These are phyloP conservation scores for Zopfia rhizophila DNA, from an alignment of 2,329 filamentous ascomycete species.

Conservation along the genomic window DNA sequence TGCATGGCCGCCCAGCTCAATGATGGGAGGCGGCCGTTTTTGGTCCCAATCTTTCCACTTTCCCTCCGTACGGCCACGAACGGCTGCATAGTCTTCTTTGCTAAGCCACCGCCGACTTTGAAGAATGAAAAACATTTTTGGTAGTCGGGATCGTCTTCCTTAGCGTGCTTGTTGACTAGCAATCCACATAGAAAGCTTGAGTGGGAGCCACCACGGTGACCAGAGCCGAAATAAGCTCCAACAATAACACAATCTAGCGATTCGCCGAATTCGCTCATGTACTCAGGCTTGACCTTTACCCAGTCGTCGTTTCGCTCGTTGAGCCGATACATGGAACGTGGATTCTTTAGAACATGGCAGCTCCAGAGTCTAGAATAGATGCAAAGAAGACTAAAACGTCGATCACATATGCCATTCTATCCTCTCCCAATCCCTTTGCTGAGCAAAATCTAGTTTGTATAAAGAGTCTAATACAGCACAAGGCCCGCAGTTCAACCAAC, in stretches of 20 bases:
- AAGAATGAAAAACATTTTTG: slow-evolving; percentile 94
- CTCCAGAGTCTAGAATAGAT: too few relatives aligned
- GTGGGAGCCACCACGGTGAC: slow-evolving; percentile 81
- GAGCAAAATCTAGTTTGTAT: too few relatives aligned
- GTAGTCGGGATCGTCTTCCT: slow-evolving; percentile 64
- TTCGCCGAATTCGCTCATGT: slow-evolving; percentile 96
- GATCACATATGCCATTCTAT: too few relatives aligned
- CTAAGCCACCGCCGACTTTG: slow-evolving; percentile 97
- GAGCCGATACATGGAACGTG: slow-evolving; percentile 83
- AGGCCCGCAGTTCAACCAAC: too few relatives aligned
- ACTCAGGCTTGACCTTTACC: slow-evolving; percentile 99
- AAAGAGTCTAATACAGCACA: too few relatives aligned
- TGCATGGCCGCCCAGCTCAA: slow-evolving; percentile 77
- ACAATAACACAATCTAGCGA: slow-evolving; percentile 89
- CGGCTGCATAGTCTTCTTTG: slow-evolving; percentile 83
- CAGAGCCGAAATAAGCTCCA: slow-evolving; percentile 92
- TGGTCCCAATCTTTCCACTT: slow-evolving; percentile 91
- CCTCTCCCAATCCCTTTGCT: too few relatives aligned
- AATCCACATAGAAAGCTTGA: slow-evolving; percentile 93
- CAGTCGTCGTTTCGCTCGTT: slow-evolving; percentile 95
- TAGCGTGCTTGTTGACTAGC: slow-evolving; percentile 75
- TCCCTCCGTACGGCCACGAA: slow-evolving; percentile 85
- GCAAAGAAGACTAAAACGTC: too few relatives aligned
- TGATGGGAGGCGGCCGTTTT: slow-evolving; percentile 78
- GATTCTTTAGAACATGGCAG: slow-evolving; percentile 94